phyloP scores from a whole-genome alignment of 1,284 basidiomycete genomes.

The Trametes pubescens region DNA sequence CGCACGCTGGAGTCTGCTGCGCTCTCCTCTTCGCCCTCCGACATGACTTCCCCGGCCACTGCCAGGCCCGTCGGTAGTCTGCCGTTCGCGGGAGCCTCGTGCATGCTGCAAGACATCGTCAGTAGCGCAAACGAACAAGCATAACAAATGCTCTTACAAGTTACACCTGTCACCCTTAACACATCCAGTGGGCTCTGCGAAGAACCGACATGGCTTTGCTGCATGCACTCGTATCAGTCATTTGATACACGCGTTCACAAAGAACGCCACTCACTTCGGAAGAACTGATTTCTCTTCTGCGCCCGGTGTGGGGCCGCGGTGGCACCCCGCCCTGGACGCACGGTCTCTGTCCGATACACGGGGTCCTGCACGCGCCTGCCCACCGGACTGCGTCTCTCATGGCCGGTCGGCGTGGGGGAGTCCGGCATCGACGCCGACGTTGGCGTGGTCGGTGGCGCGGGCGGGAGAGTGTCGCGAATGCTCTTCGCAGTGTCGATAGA shows the following conservation, averaged over 20 bases:
- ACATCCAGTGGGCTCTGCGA: conserved; percentile 55
- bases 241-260: background rate
- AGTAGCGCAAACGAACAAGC: background rate
- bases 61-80: conserved; percentile 14
- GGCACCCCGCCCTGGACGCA: background rate
- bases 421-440: conserved; percentile 10
- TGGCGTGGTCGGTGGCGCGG: conserved; percentile 34
- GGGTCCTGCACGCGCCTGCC: background rate
- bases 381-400: background rate
- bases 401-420: background rate
- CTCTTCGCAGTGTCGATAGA: conserved; percentile 9
- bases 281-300: conserved; percentile 32
- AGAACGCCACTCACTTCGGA: conserved; percentile 33
- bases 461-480: conserved; percentile 8
- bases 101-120: conserved; percentile 10
- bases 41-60: conserved; percentile 10
- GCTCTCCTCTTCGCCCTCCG: conserved; percentile 28
- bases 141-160: conserved; percentile 58
- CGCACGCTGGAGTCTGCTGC: conserved; percentile 29
- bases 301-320: background rate
- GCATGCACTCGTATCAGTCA: conserved; percentile 5
- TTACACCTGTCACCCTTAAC: conserved; percentile 70
- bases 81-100: conserved; percentile 19
- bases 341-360: background rate
- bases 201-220: conserved; percentile 78